Evolutionary conservation across 352 stramenopile genomes (phyloP), one percentile per base, ranked within the genome.

Genomic region (Blastocystis sp.): DNA sequence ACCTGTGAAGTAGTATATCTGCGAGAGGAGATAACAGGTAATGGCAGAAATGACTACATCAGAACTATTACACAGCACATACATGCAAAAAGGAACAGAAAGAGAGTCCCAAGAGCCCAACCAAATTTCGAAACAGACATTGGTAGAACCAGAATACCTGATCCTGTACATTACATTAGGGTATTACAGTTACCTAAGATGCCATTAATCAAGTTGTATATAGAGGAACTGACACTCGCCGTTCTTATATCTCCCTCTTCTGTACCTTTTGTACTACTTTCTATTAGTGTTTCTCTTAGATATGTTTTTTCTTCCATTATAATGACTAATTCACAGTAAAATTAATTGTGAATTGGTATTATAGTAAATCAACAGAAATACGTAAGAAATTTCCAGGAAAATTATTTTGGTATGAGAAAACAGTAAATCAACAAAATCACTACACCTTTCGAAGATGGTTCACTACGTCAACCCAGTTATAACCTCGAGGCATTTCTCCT

Each of bases 131-230:
- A 76, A 8, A 81, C 45, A 75, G 70, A 64, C 70, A 81, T 81
- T 0, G 70, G 70, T 81, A 81, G 79, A 3, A 81, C 56, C 34
- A 81, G 50, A 81, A 81, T 81, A 65, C 70, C 70, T 26, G 50
- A 64, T 37, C 70, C 70, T 81, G 41, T 16, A 76, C 68, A 43
- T 81, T 26, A 75, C 24, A 9, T 43, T 11, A n/a, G 41, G 18
- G 0, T 16, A 81, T 54, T 7, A 37, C 13, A 55, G 20, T 26
- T 79, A 81, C 70, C 70, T 76, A 81, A 43, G 79, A 81, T 81
- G 79, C 70, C 56, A 81, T 81, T 81, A 39, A 81, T 81, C 8
- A 81, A 34, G 45, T 81, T 81, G 70, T 76, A 81, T 64, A 75
- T 8, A 47, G 64, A 75, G 24, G 34, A 53, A 6, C 34, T 53